Conservation (phyloP, 495 filamentous ascomycete species). For the Aspergillus baeticus region DNA sequence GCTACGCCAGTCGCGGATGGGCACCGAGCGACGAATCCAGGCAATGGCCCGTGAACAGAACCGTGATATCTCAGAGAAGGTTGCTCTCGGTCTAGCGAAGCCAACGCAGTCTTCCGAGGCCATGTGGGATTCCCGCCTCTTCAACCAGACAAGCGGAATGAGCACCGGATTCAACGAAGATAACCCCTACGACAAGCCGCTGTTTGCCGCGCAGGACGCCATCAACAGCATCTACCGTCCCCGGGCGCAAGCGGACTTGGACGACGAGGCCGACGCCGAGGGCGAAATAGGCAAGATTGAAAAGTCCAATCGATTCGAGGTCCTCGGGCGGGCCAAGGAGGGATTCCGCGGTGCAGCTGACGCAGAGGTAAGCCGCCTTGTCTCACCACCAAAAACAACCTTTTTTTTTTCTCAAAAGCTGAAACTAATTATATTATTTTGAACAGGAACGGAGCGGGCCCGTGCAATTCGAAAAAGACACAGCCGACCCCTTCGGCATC, state of each 20-base stretch:
- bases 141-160: conserved; percentile 92
- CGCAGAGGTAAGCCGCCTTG: conserved; percentile 63
- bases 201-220: conserved; percentile 96
- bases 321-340: conserved; percentile 79
- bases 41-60: conserved; percentile 93
- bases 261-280: conserved; percentile 78
- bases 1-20: conserved; percentile 92
- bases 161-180: conserved; percentile 94
- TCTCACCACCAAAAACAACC: background rate
- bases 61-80: conserved; percentile 96
- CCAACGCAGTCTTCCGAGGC: conserved; percentile 84
- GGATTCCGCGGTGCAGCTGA: conserved; percentile 86
- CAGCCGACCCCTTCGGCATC: conserved; percentile 84
- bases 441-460: conserved; percentile 75
- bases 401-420: background rate
- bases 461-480: conserved; percentile 97
- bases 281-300: conserved; percentile 83
- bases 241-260: conserved; percentile 60
- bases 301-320: conserved; percentile 80
- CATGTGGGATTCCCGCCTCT: conserved; percentile 96
- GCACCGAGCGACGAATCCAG: conserved; percentile 83
- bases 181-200: conserved; percentile 93
- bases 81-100: conserved; percentile 92
- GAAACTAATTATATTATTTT: background rate
- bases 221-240: conserved; percentile 94